phyloP scores from a whole-genome alignment of 805 yeast genomes.

The Komagataella mondaviorum region DNA sequence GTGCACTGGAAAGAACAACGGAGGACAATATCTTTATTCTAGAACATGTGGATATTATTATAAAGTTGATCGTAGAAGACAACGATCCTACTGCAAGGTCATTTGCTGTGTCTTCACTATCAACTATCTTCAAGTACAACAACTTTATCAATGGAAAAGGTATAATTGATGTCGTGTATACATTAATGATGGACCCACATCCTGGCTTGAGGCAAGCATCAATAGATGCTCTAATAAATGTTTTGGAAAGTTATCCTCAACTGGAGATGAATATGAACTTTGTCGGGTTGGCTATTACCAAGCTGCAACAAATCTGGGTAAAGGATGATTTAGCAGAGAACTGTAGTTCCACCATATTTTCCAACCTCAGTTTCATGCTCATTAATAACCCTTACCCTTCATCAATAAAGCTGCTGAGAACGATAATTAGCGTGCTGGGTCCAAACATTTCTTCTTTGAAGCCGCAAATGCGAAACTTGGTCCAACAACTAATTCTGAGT shows the following conservation, averaged over 20 bases:
- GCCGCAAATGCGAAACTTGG: conserved; percentile 12
- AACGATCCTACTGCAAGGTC: conserved; percentile 54
- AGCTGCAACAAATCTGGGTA: conserved; percentile 23
- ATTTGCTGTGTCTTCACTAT: conserved; percentile 34
- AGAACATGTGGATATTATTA: conserved; percentile 35
- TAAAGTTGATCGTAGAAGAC: conserved; percentile 53
- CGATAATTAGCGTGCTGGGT: conserved; percentile 39
- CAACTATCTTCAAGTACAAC: conserved; percentile 13
- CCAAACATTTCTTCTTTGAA: conserved; percentile 33
- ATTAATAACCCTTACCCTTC: conserved; percentile 26
- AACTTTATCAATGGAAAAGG: conserved; percentile 23
- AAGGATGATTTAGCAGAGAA: conserved; percentile 38
- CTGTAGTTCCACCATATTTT: conserved; percentile 26
- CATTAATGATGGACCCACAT: conserved; percentile 67
- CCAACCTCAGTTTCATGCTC: conserved; percentile 32
- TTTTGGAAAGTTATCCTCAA: conserved; percentile 39
- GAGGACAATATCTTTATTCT: conserved; percentile 9
- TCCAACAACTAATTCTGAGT: conserved; percentile 23
- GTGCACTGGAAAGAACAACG: conserved; percentile 10
- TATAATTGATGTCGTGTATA: conserved; percentile 41
- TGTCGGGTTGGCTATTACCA: conserved; percentile 27
- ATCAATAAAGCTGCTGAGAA: conserved; percentile 27
- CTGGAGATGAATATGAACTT: conserved; percentile 14
- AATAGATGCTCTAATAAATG: conserved; percentile 38
- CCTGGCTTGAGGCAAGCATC: conserved; percentile 74